Base-by-base conservation (phyloP, 805 yeast species). In the Yamadazyma akitaensis region DNA sequence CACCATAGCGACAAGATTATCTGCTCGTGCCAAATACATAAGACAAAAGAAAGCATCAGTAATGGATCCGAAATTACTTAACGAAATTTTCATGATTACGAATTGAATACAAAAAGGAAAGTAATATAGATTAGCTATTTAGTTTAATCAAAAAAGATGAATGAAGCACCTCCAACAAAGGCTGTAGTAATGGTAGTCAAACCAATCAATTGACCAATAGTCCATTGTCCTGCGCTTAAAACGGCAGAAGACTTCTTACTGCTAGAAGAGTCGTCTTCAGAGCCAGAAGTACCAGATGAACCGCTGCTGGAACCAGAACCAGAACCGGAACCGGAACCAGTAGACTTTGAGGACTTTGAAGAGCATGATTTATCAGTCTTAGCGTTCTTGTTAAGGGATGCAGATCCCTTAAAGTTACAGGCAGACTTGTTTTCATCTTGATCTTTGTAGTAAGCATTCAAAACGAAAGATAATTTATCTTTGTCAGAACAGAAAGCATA, bases 41-140 rank as follows among this genome's bases (percentile, higher is more conserved):
- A 84, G 77, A 54, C 96, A 90, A 63, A 92, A 92, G 63, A 78
- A 94, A 57, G 94, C 96, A 10, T 92, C 97, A 1, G 89, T 91
- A 0, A 80, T 85, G 82, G 98, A 92, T 62, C 77, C 85, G 2
- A 83, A 88, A 63, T 90, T 96, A 12, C 75, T 92, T 51, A 89
- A 88, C 56, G 98, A 92, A 66, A 92, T 92, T 48, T 88, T 92
- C 61, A 92, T 92, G 97, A 80, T 90, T 40, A 72, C 85, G 24
- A 77, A 73, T 51, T 71, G 63, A 52, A 32, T 31, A 39, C 24
- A 34, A 4, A 17, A 37, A 33, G 16, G n/a, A 28, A 28, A 28
- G 32, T 28, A 24, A 31, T 34, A 24, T 41, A 45, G n/a, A 45
- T 28, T 14, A 12, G 9, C 32, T 43, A 37, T 30, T 21, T 33